Evolutionary conservation across 192 early-diverging fungal species (phyloP).

Genomic region (Rhizophagus sp.): DNA sequence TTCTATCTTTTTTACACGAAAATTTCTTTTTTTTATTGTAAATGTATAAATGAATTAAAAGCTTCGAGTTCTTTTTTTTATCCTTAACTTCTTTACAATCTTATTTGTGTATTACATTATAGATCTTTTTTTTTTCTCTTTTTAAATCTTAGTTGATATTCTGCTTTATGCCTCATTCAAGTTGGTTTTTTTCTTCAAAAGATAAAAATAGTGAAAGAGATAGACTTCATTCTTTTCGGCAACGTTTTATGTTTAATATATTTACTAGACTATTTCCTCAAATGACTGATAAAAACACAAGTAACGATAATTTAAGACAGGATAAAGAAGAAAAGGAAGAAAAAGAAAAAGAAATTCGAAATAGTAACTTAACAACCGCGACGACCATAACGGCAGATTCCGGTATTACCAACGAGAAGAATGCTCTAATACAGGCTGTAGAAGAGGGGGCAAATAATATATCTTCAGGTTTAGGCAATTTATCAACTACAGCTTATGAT

Average conservation of each 20-base stretch:
- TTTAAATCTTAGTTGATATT: too few relatives aligned
- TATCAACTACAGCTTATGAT: neutral
- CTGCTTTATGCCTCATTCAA: neutral
- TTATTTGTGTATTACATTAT: too few relatives aligned
- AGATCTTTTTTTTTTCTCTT: too few relatives aligned
- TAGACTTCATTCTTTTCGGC: neutral
- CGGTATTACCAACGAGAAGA: neutral
- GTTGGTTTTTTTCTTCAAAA: neutral
- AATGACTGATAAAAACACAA: neutral
- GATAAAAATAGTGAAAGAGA: neutral
- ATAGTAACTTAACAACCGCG: neutral
- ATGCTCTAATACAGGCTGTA: neutral
- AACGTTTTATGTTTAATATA: neutral
- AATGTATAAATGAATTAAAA: too few relatives aligned
- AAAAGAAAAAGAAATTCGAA: neutral
- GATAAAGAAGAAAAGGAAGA: neutral
- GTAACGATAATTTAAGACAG: neutral
- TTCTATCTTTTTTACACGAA: too few relatives aligned
- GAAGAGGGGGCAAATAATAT: neutral
- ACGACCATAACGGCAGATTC: neutral
- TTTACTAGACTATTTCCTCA: neutral
- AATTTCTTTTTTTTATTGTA: too few relatives aligned
- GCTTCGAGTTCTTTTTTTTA: too few relatives aligned
- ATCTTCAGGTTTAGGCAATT: neutral
- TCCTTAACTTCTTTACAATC: too few relatives aligned